Percentiles rank a stretch among this genome's conserved stretches.
These are phyloP conservation scores for Colletotrichum sp. DNA, from an alignment of 2,329 filamentous ascomycete species.

Conservation along the genomic window DNA sequence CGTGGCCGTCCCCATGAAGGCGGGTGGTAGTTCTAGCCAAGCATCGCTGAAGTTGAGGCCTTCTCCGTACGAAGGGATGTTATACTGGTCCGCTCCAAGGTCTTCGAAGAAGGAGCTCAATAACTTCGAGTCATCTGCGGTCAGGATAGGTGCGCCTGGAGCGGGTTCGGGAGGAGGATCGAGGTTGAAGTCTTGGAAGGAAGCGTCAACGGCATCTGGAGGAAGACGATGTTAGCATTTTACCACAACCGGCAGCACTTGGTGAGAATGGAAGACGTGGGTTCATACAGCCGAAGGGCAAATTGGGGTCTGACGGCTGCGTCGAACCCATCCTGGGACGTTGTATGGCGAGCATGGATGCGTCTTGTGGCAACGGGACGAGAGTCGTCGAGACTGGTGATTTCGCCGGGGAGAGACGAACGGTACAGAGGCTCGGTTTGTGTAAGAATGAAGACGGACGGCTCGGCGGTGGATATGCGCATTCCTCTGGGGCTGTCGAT, in stretches of 20 bases:
- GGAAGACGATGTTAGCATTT: conserved; percentile 17
- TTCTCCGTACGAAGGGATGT: conserved; percentile 55
- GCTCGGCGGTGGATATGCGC: conserved; percentile 9
- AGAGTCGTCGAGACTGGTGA: neutral
- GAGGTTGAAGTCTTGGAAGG: conserved; percentile 48
- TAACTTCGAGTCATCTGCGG: conserved; percentile 64
- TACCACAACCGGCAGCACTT: neutral
- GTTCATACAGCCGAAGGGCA: conserved; percentile 72
- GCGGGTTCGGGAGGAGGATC: conserved; percentile 68
- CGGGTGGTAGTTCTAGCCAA: conserved; percentile 66
- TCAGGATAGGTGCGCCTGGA: conserved; percentile 68
- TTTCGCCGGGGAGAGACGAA: conserved; percentile 1
- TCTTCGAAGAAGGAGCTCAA: conserved; percentile 64
- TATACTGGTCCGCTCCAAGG: conserved; percentile 56
- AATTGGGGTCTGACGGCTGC: conserved; percentile 58
- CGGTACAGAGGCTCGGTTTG: neutral
- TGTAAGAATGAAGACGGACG: conserved; percentile 9
- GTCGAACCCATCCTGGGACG: conserved; percentile 65
- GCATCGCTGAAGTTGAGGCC: conserved; percentile 54
- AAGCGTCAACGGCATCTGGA: conserved; percentile 49
- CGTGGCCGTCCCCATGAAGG: conserved; percentile 69
- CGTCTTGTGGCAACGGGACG: conserved; percentile 33
- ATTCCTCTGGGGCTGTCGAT: conserved; percentile 19
- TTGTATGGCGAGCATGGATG: conserved; percentile 63
- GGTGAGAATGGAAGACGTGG: conserved; percentile 1